phyloP scores from a whole-genome alignment of 2,329 filamentous ascomycete genomes.

The Spiromastix sp. region DNA sequence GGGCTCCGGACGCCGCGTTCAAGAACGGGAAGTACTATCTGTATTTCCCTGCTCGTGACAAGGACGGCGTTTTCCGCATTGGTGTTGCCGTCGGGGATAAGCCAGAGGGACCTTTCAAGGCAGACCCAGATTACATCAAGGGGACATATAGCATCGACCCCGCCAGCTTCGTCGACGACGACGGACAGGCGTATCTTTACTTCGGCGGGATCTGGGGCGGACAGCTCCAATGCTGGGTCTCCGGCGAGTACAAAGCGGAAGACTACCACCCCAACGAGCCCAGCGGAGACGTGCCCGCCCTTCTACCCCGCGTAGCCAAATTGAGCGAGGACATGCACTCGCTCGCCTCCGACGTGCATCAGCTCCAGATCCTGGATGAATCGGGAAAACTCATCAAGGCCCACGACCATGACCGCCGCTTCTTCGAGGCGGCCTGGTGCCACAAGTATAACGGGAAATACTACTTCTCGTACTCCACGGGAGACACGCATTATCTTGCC shows the following conservation, averaged over 20 bases:
- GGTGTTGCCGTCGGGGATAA: conserved; percentile 56
- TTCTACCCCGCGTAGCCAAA: conserved; percentile 56
- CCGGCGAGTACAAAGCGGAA: conserved; percentile 46
- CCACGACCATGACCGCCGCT: conserved; percentile 62
- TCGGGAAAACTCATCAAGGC: conserved; percentile 49
- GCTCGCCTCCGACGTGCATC: conserved; percentile 46
- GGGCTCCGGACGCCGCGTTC: conserved; percentile 65
- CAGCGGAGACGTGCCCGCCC: conserved; percentile 42
- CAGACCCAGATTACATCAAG: conserved; percentile 54
- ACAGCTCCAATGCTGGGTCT: conserved; percentile 65
- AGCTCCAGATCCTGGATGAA: conserved; percentile 56
- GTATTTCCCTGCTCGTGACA: conserved; percentile 66
- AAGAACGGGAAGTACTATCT: conserved; percentile 65
- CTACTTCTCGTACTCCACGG: conserved; percentile 70
- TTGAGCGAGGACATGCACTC: conserved; percentile 56
- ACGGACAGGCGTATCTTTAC: conserved; percentile 56
- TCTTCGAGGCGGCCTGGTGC: conserved; percentile 75
- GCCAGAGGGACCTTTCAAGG: conserved; percentile 59
- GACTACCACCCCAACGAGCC: conserved; percentile 52
- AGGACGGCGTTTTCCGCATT: conserved; percentile 60
- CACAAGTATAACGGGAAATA: conserved; percentile 61
- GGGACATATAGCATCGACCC: conserved; percentile 71
- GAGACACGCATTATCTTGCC: conserved; percentile 64
- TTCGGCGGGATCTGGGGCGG: conserved; percentile 76
- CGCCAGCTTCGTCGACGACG: conserved; percentile 62